Evolutionary conservation across 495 filamentous ascomycete species (phyloP), one percentile per base, ranked within the genome.

Genomic region (Penicillium soppii): DNA sequence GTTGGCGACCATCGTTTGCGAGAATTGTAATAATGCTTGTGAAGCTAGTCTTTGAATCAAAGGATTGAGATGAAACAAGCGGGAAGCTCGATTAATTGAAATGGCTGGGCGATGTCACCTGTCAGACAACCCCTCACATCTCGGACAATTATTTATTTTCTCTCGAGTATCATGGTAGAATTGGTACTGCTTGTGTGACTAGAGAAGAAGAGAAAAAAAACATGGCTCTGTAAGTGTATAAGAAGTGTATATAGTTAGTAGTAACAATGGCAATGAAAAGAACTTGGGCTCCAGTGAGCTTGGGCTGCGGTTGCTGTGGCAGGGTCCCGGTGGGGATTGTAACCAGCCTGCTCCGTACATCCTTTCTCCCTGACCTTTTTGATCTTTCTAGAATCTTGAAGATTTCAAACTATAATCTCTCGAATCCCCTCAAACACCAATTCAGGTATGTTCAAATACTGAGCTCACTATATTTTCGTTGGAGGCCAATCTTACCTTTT

Each of bases 221-320:
- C 4, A 27, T 4, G 25, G 25, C n/a, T n/a, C n/a, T n/a, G 25
- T 9, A 27, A 27, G 25, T 27, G 9, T 5, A 27, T 27, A 4
- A 27, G 9, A 27, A 27, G 25, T 7, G 29, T 3, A 32, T 32
- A 7, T 3, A 32, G 5, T 20, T 32, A n/a, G n/a, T n/a, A n/a
- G n/a, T n/a, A n/a, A n/a, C n/a, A n/a, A n/a, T n/a, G n/a, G n/a
- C n/a, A n/a, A n/a, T n/a, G n/a, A n/a, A n/a, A n/a, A 7, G 8
- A 30, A 37, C 32, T 35, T 38, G 22, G 37, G 27, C 38, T 48
- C 47, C 15, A 33, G 38, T 41, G 57, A 52, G 56, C 58, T 66
- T 61, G 62, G 65, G 55, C 57, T 63, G 49, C 51, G 44, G 69
- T 70, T 72, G 69, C 69, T 68, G 62, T 67, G 69, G 65, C 67